Evolutionary conservation across 768 basidiomycete genomes (phyloP), one percentile per base, ranked within the genome.

Genomic region (Amanita jacksonii): DNA sequence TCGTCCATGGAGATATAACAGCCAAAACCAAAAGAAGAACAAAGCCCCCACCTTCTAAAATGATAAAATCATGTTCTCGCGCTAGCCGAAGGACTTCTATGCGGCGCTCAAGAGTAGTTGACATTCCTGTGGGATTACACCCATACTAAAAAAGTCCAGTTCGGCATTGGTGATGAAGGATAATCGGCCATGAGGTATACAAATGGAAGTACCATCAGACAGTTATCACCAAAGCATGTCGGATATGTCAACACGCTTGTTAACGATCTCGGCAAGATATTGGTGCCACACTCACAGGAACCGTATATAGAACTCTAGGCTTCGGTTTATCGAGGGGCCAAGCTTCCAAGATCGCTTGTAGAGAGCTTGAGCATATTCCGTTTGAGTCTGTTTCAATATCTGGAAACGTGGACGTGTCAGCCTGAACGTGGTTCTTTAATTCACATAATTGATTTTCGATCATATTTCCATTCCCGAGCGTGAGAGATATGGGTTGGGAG

Each of bases 81-180:
- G 84, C 80, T 12, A 94, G 69, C 48, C 70, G 64, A 19, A 94
- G 72, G 5, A 89, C 76, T 57, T 81, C 77, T 59, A 76, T 68
- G 28, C 83, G 74, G 39, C 91, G 74, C 44, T 79, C 74, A 31
- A 75, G 60, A 2, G 84, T 71, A 4, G 83, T 75, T 3, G 89
- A 90, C 58, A 76, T 77, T 1, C 91, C 91, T 6, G 82, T 86
- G 3, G 89, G 91, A 60, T 93, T 93, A 51, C 81, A 83, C 25
- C 90, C 91, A 53, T 82, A 84, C 81, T 85, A 48, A 12, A 35
- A 27, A 39, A n/a, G 43, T 43, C 16, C 15, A n/a, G 15, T 31
- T 44, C 20, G 27, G 31, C 40, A n/a, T n/a, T n/a, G n/a, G n/a
- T n/a, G 13, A 19, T 7, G 27, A 31, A 12, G 34, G 42, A 52